A percentile compares a stretch with the other conserved stretches of the same genome.
These are phyloP conservation scores for Hyaloraphidium curvatum DNA, from an alignment of 192 early-diverging fungal species.

Conservation along the genomic window DNA sequence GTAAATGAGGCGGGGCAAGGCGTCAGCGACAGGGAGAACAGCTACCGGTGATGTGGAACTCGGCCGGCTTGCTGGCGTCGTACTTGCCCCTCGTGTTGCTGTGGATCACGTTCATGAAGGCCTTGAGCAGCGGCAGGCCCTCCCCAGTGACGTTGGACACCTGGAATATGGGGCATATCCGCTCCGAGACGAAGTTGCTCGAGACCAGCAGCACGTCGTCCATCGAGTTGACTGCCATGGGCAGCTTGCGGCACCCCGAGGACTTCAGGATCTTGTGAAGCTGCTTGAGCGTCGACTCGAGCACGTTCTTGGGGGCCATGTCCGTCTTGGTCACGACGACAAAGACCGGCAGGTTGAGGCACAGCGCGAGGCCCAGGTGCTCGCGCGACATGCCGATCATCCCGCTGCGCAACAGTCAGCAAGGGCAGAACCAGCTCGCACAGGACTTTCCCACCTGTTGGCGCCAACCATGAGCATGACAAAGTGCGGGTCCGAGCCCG, in stretches of 20 bases:
- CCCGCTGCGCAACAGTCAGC: too few species aligned
- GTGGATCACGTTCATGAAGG: slow-evolving; percentile 71
- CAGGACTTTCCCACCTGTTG: slow-evolving; percentile 22
- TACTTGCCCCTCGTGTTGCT: slow-evolving; percentile 34
- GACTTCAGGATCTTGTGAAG: slow-evolving; percentile 64
- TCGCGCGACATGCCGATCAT: slow-evolving; percentile 17
- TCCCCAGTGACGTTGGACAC: slow-evolving; percentile 78
- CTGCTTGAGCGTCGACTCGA: slow-evolving; percentile 67
- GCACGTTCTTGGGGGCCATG: slow-evolving; percentile 70
- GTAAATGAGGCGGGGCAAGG: too few species aligned
- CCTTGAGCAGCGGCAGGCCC: slow-evolving; percentile 46
- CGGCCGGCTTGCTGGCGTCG: slow-evolving; percentile 34
- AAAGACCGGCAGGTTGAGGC: slow-evolving; percentile 63
- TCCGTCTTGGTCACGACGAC: slow-evolving; percentile 82
- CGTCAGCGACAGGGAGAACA: too few species aligned
- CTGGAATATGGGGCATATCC: slow-evolving; percentile 89
- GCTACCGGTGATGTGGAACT: slow-evolving; percentile 76
- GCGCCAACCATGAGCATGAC: slow-evolving; percentile 68
- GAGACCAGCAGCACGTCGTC: slow-evolving; percentile 62
- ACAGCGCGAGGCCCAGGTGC: slow-evolving; percentile 58
- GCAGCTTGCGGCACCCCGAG: slow-evolving; percentile 79
- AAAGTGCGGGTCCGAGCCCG: slow-evolving; percentile 71
- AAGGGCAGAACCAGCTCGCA: too few species aligned
- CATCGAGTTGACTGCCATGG: slow-evolving; percentile 57
- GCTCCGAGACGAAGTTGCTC: slow-evolving; percentile 62